Evolutionary conservation across 768 basidiomycete species (phyloP), one percentile per base, ranked within the genome.

Genomic region (Suillus americanus): DNA sequence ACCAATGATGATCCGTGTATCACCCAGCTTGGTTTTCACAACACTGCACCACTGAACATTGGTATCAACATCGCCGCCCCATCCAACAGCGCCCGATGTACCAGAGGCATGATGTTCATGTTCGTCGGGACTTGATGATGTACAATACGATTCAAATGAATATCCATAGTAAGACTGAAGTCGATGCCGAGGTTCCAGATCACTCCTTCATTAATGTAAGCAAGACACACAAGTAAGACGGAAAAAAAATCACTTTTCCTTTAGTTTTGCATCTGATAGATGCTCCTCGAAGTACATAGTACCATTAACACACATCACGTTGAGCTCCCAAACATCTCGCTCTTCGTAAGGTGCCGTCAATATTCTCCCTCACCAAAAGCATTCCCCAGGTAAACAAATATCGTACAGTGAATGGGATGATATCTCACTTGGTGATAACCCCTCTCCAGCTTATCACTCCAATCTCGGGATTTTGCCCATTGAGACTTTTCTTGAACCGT

Each of bases 1-100:
- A 1, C 94, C 94, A 55, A 95, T 86, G 64, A 97, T 78, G 60
- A 93, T 77, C 48, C 92, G 81, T 33, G 81, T 84, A 62, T 86
- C 82, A 0, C 89, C 91, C 30, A 95, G 82, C 66, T 91, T 93
- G 5, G 92, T 94, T 75, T 92, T 92, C 53, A 94, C 90, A 60
- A 97, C 89, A 65, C 86, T 88, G 71, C 94, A 95, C 94, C 94
- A 95, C 69, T 95, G 93, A 0, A 91, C 84, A 69, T 94, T 94
- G 13, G 93, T 95, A 72, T 96, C 83, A 14, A 95, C 92, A 65
- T 91, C 88, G 0, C 89, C 89, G 61, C 91, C 85, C 90, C 90
- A 94, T 2, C 88, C 90, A 28, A 25, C 62, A 9, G 23, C 28
- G 12, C n/a, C 30, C 3, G 72, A 66, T n/a, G 79, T 79, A 38